These are phyloP conservation scores for Dissophora ornata DNA, from an alignment of 192 early-diverging fungal genomes.

Conservation along the genomic window DNA sequence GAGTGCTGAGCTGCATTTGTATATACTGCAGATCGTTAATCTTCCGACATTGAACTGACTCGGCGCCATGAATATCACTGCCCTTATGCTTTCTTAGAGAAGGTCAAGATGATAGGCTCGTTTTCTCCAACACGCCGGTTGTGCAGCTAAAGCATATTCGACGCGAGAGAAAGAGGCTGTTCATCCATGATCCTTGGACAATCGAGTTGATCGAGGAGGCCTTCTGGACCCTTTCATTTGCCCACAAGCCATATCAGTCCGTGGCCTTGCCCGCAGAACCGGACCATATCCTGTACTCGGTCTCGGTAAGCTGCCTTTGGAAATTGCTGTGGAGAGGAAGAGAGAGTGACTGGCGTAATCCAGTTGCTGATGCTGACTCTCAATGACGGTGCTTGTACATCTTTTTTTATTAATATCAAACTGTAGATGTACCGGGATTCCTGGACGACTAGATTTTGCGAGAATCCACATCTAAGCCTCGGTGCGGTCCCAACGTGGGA, in stretches of 20 bases:
- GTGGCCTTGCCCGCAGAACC: slow-evolving; percentile 4
- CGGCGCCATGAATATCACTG: no score
- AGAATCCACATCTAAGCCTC: slow-evolving; percentile 40
- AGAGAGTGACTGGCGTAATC: background rate
- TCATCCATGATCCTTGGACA: slow-evolving; percentile 17
- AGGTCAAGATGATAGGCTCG: background rate
- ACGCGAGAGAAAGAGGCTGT: slow-evolving; percentile 26
- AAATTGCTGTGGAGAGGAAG: background rate
- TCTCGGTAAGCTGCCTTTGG: slow-evolving; percentile 27
- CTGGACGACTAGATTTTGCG: slow-evolving; percentile 31
- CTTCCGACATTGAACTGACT: no score
- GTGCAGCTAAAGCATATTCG: slow-evolving; percentile 20
- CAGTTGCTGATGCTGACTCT: no score
- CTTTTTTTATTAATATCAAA: no score
- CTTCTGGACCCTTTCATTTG: slow-evolving; percentile 18
- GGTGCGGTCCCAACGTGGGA: slow-evolving; percentile 30
- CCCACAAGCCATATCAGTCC: slow-evolving; percentile 14
- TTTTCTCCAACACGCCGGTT: slow-evolving; percentile 17
- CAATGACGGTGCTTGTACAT: no score
- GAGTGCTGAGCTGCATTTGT: background rate
- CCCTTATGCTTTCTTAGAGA: background rate
- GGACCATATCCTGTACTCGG: slow-evolving; percentile 14
- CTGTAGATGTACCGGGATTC: slow-evolving; percentile 41
- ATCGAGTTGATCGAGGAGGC: slow-evolving; percentile 28
- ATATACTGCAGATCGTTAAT: background rate